Evolutionary conservation across 371 early-diverging fungal genomes (phyloP).

Genomic region (Thermomucor indicae-seudaticae): DNA sequence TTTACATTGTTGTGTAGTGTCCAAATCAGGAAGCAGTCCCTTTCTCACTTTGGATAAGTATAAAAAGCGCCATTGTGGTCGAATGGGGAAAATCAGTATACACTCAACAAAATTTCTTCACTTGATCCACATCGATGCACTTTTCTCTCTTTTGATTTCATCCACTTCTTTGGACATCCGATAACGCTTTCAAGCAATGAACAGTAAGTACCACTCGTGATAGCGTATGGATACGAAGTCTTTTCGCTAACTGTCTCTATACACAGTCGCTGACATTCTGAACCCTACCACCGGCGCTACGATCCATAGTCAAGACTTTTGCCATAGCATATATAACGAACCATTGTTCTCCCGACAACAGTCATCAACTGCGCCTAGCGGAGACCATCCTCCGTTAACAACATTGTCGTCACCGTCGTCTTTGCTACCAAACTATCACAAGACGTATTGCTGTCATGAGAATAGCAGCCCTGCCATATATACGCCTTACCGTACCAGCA

Average conservation of each 20-base stretch:
- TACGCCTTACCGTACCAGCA: no score
- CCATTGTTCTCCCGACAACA: background rate
- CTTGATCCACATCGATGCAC: background rate
- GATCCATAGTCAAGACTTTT: no score
- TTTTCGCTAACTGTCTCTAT: background rate
- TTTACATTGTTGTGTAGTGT: slow-evolving; percentile 1
- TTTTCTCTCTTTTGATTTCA: background rate
- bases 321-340: no score
- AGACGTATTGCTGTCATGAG: no score
- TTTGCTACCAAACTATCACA: background rate
- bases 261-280: slow-evolving; percentile 7
- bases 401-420: background rate
- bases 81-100: no score
- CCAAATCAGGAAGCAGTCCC: no score
- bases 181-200: no score
- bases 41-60: no score
- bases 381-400: background rate
- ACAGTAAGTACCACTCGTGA: slow-evolving; percentile 2
- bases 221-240: background rate
- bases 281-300: slow-evolving; percentile 6
- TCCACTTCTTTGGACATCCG: background rate
- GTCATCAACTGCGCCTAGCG: background rate
- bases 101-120: no score
- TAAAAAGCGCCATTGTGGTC: no score
- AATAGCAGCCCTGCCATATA: no score